Evolutionary conservation across 2,329 filamentous ascomycete genomes (phyloP).

Genomic region (Alternaria panax): DNA sequence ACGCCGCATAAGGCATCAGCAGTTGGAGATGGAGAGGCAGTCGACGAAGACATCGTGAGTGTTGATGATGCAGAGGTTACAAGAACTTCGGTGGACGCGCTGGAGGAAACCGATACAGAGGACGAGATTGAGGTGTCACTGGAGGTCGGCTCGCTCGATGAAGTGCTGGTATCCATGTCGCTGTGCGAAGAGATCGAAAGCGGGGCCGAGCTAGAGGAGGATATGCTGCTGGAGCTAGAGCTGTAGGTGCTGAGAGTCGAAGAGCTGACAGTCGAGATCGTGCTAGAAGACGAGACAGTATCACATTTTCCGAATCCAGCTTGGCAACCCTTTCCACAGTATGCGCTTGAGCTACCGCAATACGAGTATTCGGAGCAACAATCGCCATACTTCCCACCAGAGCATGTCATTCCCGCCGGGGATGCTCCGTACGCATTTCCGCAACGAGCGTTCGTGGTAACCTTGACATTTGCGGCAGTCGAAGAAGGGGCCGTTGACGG

Average conservation of each 20-base stretch:
- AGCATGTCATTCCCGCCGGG: constrained; percentile 1
- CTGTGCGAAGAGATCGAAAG: neutral
- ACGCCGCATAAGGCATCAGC: neutral
- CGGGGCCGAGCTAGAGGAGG: neutral
- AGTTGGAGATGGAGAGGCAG: neutral
- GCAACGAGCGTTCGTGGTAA: constrained; percentile 11
- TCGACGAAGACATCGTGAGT: neutral
- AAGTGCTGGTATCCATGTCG: neutral
- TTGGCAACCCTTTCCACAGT: constrained; percentile 4
- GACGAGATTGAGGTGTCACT: neutral
- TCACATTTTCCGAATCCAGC: neutral
- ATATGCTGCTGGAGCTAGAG: neutral
- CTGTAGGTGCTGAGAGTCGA: neutral
- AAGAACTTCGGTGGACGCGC: neutral
- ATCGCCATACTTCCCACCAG: constrained; percentile 2
- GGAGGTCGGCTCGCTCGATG: neutral
- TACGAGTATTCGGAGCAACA: constrained; percentile 15
- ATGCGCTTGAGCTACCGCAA: constrained; percentile 7
- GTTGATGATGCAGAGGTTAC: neutral
- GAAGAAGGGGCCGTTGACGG: neutral
- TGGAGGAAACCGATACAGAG: neutral
- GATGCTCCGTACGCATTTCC: constrained; percentile 5
- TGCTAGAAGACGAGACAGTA: neutral
- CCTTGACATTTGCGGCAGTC: neutral
- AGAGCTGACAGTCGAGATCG: neutral